Base-by-base conservation (phyloP, 2,329 filamentous ascomycete species). In the Cytospora chrysosperma region DNA sequence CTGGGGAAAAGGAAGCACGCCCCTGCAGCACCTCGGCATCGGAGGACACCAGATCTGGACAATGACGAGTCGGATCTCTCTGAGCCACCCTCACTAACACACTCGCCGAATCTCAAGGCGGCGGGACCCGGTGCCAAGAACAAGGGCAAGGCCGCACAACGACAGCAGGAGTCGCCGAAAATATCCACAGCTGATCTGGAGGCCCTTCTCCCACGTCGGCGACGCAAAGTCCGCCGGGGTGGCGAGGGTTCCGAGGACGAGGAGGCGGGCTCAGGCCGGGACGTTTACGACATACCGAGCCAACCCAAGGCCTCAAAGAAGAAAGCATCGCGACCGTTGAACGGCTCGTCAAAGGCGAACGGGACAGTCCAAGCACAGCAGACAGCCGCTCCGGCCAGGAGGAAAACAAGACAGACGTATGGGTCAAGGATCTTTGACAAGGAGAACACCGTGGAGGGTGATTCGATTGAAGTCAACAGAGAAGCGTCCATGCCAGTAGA, bases 31-130 rank as follows among this genome's bases (percentile, higher is more conserved):
- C 68, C 71, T 9, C 68, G 67, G 27, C 67, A 72, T 7, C 73
- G 67, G n/a, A 74, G 71, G 61, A 79, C 78, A 0, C 77, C 78
- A 0, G 76, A 72, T 2, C 70, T 70, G 9, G 72, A 77, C 27
- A 78, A 78, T 52, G 74, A 78, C 65, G 67, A 77, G n/a, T 86
- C 83, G 0, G 81, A 85, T 53, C 75, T 85, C 13, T 88, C 87
- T 1, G 88, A 86, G 2, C 87, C 86, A 0, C 87, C 87, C 0
- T 88, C 87, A 0, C 77, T 89, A 4, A 89, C 86, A 4, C 86
- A 89, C 70, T 89, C 87, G 0, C 87, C 87, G 34, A 88, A 88
- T 68, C 81, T 78, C 65, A 72, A 68, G 10, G 70, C 74, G 1
- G 19, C 61, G 64, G 52, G 67, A 40, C 55, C 57, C 13, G 56